Evolutionary conservation across 108 stramenopile genomes (phyloP).

Genomic region (Cyclotella kingstonii): DNA sequence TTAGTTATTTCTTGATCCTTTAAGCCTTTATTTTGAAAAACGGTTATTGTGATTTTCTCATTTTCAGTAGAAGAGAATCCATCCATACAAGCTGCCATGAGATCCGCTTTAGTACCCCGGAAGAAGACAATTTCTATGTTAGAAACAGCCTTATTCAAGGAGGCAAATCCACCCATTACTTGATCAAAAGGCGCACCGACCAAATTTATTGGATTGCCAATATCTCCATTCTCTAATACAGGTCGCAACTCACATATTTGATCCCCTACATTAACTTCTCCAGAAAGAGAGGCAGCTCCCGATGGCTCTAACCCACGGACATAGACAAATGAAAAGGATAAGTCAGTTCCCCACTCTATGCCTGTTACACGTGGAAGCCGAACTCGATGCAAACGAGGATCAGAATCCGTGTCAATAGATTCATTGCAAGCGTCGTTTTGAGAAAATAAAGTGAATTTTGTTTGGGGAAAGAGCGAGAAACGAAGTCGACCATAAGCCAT

Average conservation of each 20-base stretch:
- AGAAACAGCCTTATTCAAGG: constrained; percentile 51
- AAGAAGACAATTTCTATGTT: constrained; percentile 90
- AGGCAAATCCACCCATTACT: constrained; percentile 85
- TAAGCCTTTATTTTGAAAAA: constrained; percentile 74
- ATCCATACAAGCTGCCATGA: constrained; percentile 62
- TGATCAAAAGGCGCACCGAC: constrained; percentile 82
- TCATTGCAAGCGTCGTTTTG: neutral
- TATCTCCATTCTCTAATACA: constrained; percentile 22
- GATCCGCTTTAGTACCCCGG: constrained; percentile 83
- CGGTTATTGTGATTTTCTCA: constrained; percentile 69
- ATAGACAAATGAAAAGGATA: constrained; percentile 91
- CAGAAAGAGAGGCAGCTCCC: constrained; percentile 70
- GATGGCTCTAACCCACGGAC: constrained; percentile 82
- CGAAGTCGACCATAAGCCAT: neutral
- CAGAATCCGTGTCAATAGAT: constrained; percentile 55
- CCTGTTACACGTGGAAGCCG: constrained; percentile 80
- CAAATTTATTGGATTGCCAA: constrained; percentile 46
- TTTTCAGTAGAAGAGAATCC: neutral
- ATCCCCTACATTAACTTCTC: constrained; percentile 67
- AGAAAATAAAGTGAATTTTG: neutral
- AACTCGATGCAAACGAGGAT: constrained; percentile 70
- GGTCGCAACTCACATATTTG: constrained; percentile 81
- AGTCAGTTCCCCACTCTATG: constrained; percentile 93
- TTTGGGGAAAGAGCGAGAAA: neutral
- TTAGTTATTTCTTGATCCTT: constrained; percentile 43